Base-by-base conservation (phyloP, 495 filamentous ascomycete species). In the Bombardia bombarda region DNA sequence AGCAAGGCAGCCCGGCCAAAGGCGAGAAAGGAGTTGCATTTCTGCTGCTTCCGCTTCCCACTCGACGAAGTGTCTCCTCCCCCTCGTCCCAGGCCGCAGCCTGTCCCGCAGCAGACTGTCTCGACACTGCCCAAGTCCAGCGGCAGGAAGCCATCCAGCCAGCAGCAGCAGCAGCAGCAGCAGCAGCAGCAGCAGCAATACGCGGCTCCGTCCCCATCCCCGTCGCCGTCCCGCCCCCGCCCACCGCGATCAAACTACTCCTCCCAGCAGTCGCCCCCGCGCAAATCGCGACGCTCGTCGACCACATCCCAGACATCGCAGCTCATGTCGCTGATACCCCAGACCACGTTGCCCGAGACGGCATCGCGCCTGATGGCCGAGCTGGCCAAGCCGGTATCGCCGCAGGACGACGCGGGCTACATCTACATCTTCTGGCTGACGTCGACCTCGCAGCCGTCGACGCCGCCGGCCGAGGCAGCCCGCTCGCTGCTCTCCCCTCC, bases 381-480 rank as follows among this genome's bases (percentile, higher is more conserved):
- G 58, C 69, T 97, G 3, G 78, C 80, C 12, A 95, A 94, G 55
- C 87, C 90, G 9, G 74, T 93, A 46, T 86, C 86, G 3, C 64
- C 63, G 4, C 64, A 70, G 31, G 92, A 97, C 53, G 86, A 93
- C 35, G 73, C 86, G 33, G 92, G 92, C 28, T 98, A 88, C 58
- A 97, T 97, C 51, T 98, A 98, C 71, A 92, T 98, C 53, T 98
- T 96, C 74, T 95, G 89, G 88, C 69, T 95, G 4, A 83, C 76
- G 4, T 76, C 76, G 30, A 75, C 74, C 41, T 72, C 61, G n/a
- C 58, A 65, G 36, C 62, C 63, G 3, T 49, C 65, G 6, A 66
- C 71, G 1, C 73, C 78, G 12, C 72, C 79, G 0, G 62, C 62
- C 4, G 76, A 81, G 22, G 70, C 74, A 19, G 84, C 79, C 3